These are phyloP conservation scores for Hura crepitans DNA, from an alignment of 441 rosid genomes.

Conservation along the genomic window DNA sequence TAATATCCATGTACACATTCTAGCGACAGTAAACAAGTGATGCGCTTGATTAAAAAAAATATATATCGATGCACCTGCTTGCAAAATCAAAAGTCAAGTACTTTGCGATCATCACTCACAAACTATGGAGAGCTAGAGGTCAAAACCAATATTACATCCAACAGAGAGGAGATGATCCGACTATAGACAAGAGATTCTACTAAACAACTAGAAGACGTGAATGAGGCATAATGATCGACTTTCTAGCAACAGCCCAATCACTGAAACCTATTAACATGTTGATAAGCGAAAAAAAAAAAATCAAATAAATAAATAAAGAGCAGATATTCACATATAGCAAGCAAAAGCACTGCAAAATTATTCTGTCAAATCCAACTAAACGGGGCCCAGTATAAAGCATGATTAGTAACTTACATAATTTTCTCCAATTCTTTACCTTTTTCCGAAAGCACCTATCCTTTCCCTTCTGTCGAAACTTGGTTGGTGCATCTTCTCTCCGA, in stretches of 20 bases:
- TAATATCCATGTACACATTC: not conserved
- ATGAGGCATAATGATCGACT: not conserved
- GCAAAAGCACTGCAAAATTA: not conserved
- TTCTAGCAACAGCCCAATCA: not conserved
- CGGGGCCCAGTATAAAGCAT: not conserved
- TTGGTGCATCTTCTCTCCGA: conserved; percentile 48
- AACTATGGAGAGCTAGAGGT: not conserved
- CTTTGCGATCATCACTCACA: not conserved
- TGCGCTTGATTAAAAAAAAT: not conserved
- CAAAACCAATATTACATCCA: not conserved
- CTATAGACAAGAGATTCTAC: not conserved
- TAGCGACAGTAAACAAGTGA: not conserved
- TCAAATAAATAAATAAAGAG: too few species aligned
- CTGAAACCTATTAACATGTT: not conserved
- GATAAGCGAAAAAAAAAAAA: not conserved
- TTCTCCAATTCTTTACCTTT: conserved; percentile 33
- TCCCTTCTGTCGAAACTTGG: conserved; percentile 52
- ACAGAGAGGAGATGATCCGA: not conserved
- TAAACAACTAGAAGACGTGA: too few species aligned
- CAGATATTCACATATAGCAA: not conserved
- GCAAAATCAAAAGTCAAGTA: not conserved
- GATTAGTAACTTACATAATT: not conserved
- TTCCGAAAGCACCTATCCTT: conserved; percentile 53
- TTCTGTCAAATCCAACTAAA: not conserved
- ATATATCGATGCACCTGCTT: too few species aligned